Evolutionary conservation across 306 rosid species (phyloP), one percentile per base, ranked within the genome.

Genomic region (Gillenia trifoliata): DNA sequence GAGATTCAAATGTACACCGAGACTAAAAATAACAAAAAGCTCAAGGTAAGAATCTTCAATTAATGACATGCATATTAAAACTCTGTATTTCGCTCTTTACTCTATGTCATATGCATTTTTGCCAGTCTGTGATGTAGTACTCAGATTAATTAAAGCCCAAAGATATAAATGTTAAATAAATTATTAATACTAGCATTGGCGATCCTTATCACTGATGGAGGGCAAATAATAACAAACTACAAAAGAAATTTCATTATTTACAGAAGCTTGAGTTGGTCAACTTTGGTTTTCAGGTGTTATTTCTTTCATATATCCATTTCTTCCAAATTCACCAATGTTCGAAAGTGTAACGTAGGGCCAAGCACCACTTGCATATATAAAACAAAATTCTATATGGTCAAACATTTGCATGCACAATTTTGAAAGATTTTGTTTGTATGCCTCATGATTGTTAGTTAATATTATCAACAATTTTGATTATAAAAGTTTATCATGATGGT

Each of bases 1-100:
- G 97, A 94, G 79, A 94, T 94, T 83, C 97, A 94, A 76, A 91
- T 94, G 99, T 92, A 92, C 85, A 94, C 99, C 1, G 97, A 94
- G 85, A 94, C 97, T 59, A 92, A 94, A 85, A 90, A 92, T 86
- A 94, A 94, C 92, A 94, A 94, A 84, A 92, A 92, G 83, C 97
- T 94, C 61, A 94, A 94, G 99, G 99, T 94, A 78, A 73, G 75
- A 41, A 74, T 64, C 67, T 73, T 43, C 22, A 47, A 3, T 28
- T 26, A 19, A 11, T 7, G 11, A 19, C 17, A 30, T 9, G n/a
- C 26, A 8, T 17, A 20, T 23, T 13, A 8, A 30, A 62, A 8
- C 68, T 34, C 54, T 38, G 43, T 59, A n/a, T 11, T 12, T 61
- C 20, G 8, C 66, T 61, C 22, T 29, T 6, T 3, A 16, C n/a